These are phyloP conservation scores for Didymella sp. DNA, from an alignment of 2,329 filamentous ascomycete genomes.

Conservation along the genomic window DNA sequence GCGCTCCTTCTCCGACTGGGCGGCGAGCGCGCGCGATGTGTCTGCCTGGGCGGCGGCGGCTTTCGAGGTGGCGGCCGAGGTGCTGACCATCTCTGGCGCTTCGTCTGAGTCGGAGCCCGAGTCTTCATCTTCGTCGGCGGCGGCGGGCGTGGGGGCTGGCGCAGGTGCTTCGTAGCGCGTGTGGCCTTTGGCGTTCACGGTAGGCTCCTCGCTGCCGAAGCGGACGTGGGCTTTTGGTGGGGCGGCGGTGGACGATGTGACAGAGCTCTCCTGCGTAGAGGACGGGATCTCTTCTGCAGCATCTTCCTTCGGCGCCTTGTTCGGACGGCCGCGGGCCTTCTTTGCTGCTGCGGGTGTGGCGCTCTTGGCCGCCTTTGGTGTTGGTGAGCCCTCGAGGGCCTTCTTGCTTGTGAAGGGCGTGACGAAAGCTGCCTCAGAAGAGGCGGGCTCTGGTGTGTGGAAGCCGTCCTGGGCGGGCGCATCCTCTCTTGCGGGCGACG, in stretches of 20 bases:
- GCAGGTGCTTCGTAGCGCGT: constrained; percentile 18
- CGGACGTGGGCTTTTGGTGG: constrained; percentile 38
- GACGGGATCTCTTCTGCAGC: constrained; percentile 36
- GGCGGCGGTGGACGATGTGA: constrained; percentile 23
- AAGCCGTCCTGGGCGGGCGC: constrained; percentile 26
- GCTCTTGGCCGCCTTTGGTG: constrained; percentile 27
- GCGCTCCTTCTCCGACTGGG: constrained; percentile 39
- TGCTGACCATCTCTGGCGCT: constrained; percentile 49
- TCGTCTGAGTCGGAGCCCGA: constrained; percentile 47
- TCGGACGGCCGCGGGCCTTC: constrained; percentile 27
- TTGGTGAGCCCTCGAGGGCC: constrained; percentile 32
- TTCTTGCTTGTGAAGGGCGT: constrained; percentile 35
- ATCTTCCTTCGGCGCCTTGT: constrained; percentile 21
- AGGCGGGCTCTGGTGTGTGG: constrained; percentile 34
- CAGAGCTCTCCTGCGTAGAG: constrained; percentile 36
- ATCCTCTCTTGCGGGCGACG: not conserved
- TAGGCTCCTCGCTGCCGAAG: constrained; percentile 48
- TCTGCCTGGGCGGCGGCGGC: constrained; percentile 40
- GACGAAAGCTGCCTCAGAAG: constrained; percentile 27
- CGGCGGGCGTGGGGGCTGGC: not conserved
- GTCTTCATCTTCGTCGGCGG: constrained; percentile 18
- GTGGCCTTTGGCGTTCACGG: constrained; percentile 23
- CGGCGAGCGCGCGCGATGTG: constrained; percentile 38
- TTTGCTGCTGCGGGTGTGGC: constrained; percentile 26
- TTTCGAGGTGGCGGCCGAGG: constrained; percentile 39